phyloP scores from a whole-genome alignment of 257 asterid species.

The Jaltomata sinuosa region DNA sequence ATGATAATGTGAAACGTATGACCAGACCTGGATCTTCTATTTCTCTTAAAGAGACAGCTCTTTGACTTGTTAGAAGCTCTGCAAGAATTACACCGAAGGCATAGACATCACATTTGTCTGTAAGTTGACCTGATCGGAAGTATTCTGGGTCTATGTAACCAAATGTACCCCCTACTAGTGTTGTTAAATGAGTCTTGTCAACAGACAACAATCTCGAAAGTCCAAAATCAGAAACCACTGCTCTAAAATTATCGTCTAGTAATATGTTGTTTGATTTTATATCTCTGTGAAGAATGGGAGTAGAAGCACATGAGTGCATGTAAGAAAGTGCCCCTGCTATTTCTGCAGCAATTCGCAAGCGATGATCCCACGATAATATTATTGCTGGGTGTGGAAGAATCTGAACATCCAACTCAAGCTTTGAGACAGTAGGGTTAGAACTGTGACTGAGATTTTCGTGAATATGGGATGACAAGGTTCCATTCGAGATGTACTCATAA shows the following conservation, averaged over 20 bases:
- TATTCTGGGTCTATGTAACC: slow-evolving; percentile 35
- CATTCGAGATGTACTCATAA: not conserved
- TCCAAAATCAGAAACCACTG: slow-evolving; percentile 26
- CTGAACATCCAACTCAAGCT: not conserved
- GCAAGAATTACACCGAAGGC: slow-evolving; percentile 34
- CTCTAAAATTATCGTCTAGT: slow-evolving; percentile 22
- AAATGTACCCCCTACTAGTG: slow-evolving; percentile 27
- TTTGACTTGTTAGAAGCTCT: slow-evolving; percentile 24
- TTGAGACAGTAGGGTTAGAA: not conserved
- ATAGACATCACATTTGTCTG: slow-evolving; percentile 34
- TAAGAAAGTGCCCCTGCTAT: slow-evolving; percentile 29
- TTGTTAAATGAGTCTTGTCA: slow-evolving; percentile 8
- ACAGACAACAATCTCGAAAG: slow-evolving; percentile 21
- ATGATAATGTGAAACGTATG: slow-evolving; percentile 7
- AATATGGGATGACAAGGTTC: not conserved
- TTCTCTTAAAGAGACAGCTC: slow-evolving; percentile 6
- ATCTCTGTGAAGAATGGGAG: slow-evolving; percentile 30
- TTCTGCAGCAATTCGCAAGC: slow-evolving; percentile 26
- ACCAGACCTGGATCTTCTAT: slow-evolving; percentile 16
- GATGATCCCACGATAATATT: slow-evolving; percentile 20
- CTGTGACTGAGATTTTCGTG: not conserved
- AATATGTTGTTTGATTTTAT: slow-evolving; percentile 29
- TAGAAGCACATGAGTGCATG: slow-evolving; percentile 23
- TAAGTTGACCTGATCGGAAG: slow-evolving; percentile 24
- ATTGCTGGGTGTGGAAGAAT: not conserved